These are phyloP conservation scores for Corymbia calophylla DNA, from an alignment of 441 rosid species.

Conservation along the genomic window DNA sequence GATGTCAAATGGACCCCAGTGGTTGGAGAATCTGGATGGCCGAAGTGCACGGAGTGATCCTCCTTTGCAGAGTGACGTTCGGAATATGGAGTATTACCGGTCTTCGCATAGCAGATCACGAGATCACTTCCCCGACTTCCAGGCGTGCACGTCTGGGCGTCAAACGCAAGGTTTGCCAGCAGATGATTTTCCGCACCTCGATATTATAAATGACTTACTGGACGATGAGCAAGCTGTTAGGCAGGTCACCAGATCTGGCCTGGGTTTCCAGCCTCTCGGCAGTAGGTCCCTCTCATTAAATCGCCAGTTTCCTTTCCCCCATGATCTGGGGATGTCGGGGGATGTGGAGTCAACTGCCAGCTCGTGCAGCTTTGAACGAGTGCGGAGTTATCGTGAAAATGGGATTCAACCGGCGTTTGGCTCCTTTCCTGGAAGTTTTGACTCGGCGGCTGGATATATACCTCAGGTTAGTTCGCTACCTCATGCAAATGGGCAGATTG, in stretches of 20 bases:
- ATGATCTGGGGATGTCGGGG: slow-evolving; percentile 38
- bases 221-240: slow-evolving; percentile 65
- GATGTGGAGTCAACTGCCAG: slow-evolving; percentile 32
- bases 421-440: slow-evolving; percentile 39
- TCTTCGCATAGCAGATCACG: slow-evolving; percentile 12
- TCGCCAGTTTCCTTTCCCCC: slow-evolving; percentile 48
- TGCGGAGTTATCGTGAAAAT: slow-evolving; percentile 46
- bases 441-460: slow-evolving; percentile 36
- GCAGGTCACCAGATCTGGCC: slow-evolving; percentile 25
- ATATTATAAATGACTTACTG: slow-evolving; percentile 87
- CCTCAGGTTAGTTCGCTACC: slow-evolving; percentile 38
- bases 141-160: slow-evolving; percentile 43
- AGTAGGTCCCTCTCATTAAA: slow-evolving; percentile 33
- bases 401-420: slow-evolving; percentile 40
- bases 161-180: slow-evolving; percentile 38
- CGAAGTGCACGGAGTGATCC: slow-evolving; percentile 23
- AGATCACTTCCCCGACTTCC: slow-evolving; percentile 25
- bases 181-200: slow-evolving; percentile 92
- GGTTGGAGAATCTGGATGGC: slow-evolving; percentile 52
- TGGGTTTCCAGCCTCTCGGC: slow-evolving; percentile 24
- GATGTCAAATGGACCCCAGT: slow-evolving; percentile 41
- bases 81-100: slow-evolving; percentile 24
- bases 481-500: slow-evolving; percentile 55
- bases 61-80: slow-evolving; percentile 18
- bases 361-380: slow-evolving; percentile 58